Evolutionary conservation across 495 filamentous ascomycete species (phyloP).

Genomic region (Hypomontagnella monticulosa): DNA sequence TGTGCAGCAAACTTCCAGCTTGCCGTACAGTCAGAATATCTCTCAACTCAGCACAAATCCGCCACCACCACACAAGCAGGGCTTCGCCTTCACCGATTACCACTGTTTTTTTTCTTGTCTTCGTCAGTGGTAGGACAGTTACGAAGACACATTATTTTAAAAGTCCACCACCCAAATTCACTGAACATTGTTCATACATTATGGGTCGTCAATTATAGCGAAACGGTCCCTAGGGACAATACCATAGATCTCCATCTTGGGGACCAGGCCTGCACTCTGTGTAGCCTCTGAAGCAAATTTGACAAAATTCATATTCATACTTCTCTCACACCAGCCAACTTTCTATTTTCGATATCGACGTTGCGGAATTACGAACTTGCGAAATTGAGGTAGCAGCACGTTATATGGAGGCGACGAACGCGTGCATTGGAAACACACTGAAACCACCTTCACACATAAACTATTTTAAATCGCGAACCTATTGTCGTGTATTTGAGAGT

Average conservation of each 20-base stretch:
- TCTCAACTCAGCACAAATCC: conserved; percentile 27
- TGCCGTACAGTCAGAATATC: conserved; percentile 5
- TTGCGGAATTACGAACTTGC: conserved; percentile 22
- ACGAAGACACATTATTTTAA: conserved; percentile 7
- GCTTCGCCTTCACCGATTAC: conserved; percentile 15
- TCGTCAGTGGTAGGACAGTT: conserved; percentile 1
- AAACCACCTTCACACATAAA: conserved; percentile 7
- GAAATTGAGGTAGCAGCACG: too few relatives aligned
- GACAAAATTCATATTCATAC: conserved; percentile 11
- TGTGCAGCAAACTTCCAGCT: conserved; percentile 1
- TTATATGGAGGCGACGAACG: conserved; percentile 15
- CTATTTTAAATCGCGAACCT: conserved; percentile 11
- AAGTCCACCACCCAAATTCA: conserved; percentile 3
- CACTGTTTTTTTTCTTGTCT: conserved; percentile 16
- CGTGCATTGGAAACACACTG: conserved; percentile 9
- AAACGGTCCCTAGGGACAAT: conserved; percentile 66
- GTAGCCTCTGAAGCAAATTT: conserved; percentile 28
- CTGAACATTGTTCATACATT: conserved; percentile 27
- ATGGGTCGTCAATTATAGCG: conserved; percentile 66
- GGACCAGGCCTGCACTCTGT: conserved; percentile 42
- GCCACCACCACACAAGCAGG: conserved; percentile 21
- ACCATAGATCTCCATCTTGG: conserved; percentile 44
- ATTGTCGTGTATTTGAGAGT: conserved; percentile 13
- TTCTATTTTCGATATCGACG: conserved; percentile 5
- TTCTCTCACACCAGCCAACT: conserved; percentile 1